phyloP scores from a whole-genome alignment of 208 protist species.

The Leishmania gerbilli region DNA sequence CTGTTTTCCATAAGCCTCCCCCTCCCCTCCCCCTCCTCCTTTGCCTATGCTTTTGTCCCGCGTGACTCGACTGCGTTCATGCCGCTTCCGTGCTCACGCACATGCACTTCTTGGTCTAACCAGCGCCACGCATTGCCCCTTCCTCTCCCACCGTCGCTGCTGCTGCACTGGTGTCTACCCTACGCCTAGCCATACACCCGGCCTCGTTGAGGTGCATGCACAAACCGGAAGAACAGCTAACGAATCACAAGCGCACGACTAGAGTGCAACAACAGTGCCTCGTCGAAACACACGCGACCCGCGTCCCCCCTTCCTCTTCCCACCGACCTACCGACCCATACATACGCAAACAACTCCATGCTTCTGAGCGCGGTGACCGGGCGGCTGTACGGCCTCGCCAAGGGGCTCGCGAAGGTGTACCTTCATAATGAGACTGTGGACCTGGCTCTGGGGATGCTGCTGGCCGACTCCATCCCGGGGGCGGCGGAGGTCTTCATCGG shows the following conservation, averaged over 20 bases:
- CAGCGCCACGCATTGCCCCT: not conserved
- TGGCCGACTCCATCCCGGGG: constrained; percentile 38
- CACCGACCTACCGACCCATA: constrained; percentile 17
- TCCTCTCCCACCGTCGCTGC: not conserved
- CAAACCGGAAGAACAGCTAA: not conserved
- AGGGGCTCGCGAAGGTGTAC: constrained; percentile 33
- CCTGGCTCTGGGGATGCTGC: constrained; percentile 28
- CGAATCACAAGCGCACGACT: not conserved
- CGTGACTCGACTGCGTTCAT: not conserved
- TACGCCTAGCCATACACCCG: not conserved
- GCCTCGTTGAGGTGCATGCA: not conserved
- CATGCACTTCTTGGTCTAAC: not conserved
- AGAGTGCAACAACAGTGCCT: not conserved
- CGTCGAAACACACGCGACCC: not conserved
- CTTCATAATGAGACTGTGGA: constrained; percentile 44
- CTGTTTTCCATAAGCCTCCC: too few species aligned
- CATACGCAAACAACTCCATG: constrained; percentile 7
- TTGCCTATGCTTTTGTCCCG: not conserved
- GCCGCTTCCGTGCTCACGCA: not conserved
- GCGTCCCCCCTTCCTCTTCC: not conserved
- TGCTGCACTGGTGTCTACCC: not conserved
- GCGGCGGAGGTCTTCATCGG: constrained; percentile 37
- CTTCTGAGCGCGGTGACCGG: constrained; percentile 11
- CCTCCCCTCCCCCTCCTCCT: too few species aligned
- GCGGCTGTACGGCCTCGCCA: constrained; percentile 22